Conservation (phyloP, 2,329 filamentous ascomycete species). For the Teratosphaeria destructans region DNA sequence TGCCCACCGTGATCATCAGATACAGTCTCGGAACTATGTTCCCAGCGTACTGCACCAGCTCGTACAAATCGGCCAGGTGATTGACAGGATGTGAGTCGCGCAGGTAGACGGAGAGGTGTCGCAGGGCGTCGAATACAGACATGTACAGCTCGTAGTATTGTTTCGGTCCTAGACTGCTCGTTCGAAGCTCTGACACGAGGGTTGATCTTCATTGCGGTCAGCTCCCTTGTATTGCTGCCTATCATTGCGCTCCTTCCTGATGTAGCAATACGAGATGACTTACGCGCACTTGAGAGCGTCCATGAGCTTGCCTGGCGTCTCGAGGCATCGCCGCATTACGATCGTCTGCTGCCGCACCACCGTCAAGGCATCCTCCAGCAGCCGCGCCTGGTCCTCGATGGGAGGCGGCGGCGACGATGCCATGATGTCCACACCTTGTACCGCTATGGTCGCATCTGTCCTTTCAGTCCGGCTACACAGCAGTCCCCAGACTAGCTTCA, state of each 20-base stretch:
- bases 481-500: neutral
- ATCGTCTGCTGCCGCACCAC: conserved; percentile 95
- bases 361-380: conserved; percentile 92
- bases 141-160: conserved; percentile 99
- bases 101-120: conserved; percentile 90
- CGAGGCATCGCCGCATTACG: conserved; percentile 95
- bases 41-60: conserved; percentile 93
- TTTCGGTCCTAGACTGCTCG: conserved; percentile 93
- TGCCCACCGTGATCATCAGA: conserved; percentile 98
- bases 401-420: conserved; percentile 30
- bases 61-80: conserved; percentile 94
- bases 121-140: conserved; percentile 94
- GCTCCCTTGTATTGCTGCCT: neutral
- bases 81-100: conserved; percentile 96
- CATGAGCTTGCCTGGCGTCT: conserved; percentile 97
- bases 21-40: conserved; percentile 96
- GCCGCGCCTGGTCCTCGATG: conserved; percentile 58
- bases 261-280: neutral
- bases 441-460: neutral
- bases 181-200: conserved; percentile 94
- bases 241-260: neutral
- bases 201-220: conserved; percentile 59
- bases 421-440: conserved; percentile 2
- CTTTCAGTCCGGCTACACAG: neutral
- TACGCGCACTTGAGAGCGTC: conserved; percentile 99